These are phyloP conservation scores for Holtermannia corniformis DNA, from an alignment of 768 basidiomycete species.

Conservation along the genomic window DNA sequence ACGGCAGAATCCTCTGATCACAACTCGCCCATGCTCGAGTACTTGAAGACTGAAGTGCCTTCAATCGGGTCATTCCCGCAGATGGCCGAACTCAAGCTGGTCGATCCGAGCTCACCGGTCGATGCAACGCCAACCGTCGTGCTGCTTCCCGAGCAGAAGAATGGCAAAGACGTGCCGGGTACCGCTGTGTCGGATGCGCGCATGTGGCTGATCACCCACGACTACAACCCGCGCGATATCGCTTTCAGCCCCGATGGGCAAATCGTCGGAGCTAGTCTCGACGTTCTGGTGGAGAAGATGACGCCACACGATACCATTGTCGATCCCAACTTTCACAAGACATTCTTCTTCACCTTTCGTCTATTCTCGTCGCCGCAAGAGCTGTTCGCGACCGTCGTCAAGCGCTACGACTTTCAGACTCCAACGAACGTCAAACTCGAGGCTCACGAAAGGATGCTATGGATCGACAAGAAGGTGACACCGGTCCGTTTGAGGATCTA, in stretches of 20 bases:
- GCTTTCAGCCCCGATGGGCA: slow-evolving; percentile 82
- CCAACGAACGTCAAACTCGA: slow-evolving; percentile 50
- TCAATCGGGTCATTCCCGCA: not conserved
- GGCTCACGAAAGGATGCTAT: slow-evolving; percentile 46
- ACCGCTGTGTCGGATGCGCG: slow-evolving; percentile 18
- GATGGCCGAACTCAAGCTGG: not conserved
- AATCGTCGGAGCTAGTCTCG: slow-evolving; percentile 80
- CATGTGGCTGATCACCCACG: slow-evolving; percentile 45
- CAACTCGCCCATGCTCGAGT: slow-evolving; percentile 10
- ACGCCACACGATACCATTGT: slow-evolving; percentile 88
- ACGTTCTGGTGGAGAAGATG: slow-evolving; percentile 90
- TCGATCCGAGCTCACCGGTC: not conserved
- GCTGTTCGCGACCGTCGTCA: slow-evolving; percentile 65
- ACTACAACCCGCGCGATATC: slow-evolving; percentile 74
- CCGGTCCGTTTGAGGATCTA: slow-evolving; percentile 84
- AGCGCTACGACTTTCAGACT: slow-evolving; percentile 65
- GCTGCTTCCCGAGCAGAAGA: not conserved
- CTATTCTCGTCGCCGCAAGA: slow-evolving; percentile 71
- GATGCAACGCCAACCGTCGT: not conserved
- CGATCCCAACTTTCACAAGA: slow-evolving; percentile 72
- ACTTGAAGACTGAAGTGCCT: slow-evolving; percentile 8
- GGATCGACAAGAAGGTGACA: slow-evolving; percentile 78
- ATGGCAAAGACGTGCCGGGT: slow-evolving; percentile 4
- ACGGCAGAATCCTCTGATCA: slow-evolving; percentile 1
- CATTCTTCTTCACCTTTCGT: slow-evolving; percentile 94